These are phyloP conservation scores for Pisolithus sp. DNA, from an alignment of 768 basidiomycete species.

Conservation along the genomic window DNA sequence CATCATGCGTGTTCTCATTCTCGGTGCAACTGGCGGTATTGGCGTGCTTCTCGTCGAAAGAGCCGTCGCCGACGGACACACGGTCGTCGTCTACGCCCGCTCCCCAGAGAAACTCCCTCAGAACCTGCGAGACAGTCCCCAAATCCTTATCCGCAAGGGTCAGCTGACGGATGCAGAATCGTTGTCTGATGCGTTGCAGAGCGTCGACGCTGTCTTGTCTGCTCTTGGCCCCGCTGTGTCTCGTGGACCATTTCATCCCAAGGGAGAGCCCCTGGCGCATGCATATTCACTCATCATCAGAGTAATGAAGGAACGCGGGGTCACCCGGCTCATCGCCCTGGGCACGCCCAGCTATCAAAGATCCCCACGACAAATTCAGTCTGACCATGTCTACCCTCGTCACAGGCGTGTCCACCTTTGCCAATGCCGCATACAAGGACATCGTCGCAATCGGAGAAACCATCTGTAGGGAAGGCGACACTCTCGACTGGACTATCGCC, in stretches of 20 bases:
- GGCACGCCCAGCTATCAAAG: conserved; percentile 62
- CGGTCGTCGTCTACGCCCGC: conserved; percentile 57
- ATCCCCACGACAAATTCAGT: conserved; percentile 53
- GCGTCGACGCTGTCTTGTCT: conserved; percentile 58
- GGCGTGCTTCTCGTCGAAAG: conserved; percentile 56
- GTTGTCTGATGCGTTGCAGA: conserved; percentile 47
- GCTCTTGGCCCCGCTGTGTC: conserved; percentile 51
- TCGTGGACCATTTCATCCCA: conserved; percentile 36
- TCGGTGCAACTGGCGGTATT: conserved; percentile 64
- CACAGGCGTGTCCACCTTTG: conserved; percentile 31
- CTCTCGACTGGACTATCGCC: conserved; percentile 63
- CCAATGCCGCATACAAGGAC: conserved; percentile 57
- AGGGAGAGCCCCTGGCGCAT: conserved; percentile 52
- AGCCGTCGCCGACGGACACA: conserved; percentile 38
- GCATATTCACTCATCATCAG: conserved; percentile 53
- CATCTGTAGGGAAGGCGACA: conserved; percentile 41
- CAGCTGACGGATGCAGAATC: conserved; percentile 45
- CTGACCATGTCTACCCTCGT: conserved; percentile 35
- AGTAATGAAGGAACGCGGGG: conserved; percentile 43
- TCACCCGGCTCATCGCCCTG: conserved; percentile 58
- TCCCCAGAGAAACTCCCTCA: conserved; percentile 57
- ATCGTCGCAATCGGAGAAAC: conserved; percentile 57
- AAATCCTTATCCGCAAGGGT: conserved; percentile 48
- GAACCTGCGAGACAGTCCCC: conserved; percentile 37
- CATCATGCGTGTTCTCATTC: conserved; percentile 50